Evolutionary conservation across 2,329 filamentous ascomycete species (phyloP).

Genomic region (Scorias spongiosa): DNA sequence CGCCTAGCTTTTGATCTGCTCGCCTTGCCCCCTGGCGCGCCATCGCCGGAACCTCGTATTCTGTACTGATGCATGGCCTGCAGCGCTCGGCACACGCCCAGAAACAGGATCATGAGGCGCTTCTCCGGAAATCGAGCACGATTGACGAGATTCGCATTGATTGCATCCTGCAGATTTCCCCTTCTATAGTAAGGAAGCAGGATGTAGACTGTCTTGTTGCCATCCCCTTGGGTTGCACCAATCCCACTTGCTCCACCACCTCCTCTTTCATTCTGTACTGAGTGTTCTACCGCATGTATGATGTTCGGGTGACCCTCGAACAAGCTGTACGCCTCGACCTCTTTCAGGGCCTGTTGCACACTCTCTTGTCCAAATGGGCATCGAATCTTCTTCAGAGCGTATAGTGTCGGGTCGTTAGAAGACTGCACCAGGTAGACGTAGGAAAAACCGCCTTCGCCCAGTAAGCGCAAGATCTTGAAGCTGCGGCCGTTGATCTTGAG

Average conservation of each 20-base stretch:
- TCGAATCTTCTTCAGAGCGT: conserved; percentile 96
- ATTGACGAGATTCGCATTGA: conserved; percentile 97
- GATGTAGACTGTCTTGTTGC: conserved; percentile 89
- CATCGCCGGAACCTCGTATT: conserved; percentile 35
- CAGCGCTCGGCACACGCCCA: conserved; percentile 79
- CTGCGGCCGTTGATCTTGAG: conserved; percentile 88
- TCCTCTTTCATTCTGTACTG: conserved; percentile 54
- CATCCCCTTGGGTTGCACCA: conserved; percentile 33
- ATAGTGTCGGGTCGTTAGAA: conserved; percentile 64
- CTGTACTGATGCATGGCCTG: conserved; percentile 84
- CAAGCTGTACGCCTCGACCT: conserved; percentile 90
- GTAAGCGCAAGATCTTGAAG: conserved; percentile 87
- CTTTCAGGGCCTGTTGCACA: conserved; percentile 84
- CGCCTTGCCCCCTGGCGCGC: conserved; percentile 28
- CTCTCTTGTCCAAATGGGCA: conserved; percentile 97
- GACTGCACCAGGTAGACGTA: conserved; percentile 98
- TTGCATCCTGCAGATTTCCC: conserved; percentile 93
- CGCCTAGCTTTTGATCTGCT: conserved; percentile 40
- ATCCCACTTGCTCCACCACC: conserved; percentile 2
- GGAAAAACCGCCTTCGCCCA: conserved; percentile 96
- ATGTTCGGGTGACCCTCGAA: conserved; percentile 75
- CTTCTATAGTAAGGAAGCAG: conserved; percentile 87
- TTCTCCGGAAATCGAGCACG: conserved; percentile 80
- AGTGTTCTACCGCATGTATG: conserved; percentile 72
- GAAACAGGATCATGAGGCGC: conserved; percentile 73